Evolutionary conservation across 1,284 basidiomycete species (phyloP).

Genomic region (Cutaneotrichosporon sp.): DNA sequence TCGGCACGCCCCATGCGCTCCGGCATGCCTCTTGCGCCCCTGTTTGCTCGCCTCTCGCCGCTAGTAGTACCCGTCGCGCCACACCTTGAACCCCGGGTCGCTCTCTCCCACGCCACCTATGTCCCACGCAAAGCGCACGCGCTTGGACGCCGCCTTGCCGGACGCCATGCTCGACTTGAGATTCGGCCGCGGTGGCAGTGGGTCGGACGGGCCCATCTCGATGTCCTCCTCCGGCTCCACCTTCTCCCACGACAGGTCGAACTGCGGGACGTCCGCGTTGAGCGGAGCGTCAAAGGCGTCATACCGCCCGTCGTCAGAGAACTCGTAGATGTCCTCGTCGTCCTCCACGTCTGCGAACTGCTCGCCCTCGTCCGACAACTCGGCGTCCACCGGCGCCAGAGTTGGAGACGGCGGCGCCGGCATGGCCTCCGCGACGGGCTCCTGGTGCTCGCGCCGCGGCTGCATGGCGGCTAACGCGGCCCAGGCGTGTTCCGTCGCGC

Average conservation of each 20-base stretch:
- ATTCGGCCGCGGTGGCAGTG: constrained; percentile 18
- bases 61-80: constrained; percentile 37
- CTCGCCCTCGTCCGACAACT: neutral
- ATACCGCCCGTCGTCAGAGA: constrained; percentile 7
- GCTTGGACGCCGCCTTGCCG: constrained; percentile 29
- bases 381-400: constrained; percentile 3
- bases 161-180: constrained; percentile 27
- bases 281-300: neutral
- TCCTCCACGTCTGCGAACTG: neutral
- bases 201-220: neutral
- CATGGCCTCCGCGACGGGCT: neutral
- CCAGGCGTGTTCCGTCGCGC: constrained; percentile 18
- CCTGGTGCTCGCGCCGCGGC: neutral
- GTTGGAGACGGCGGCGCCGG: constrained; percentile 6
- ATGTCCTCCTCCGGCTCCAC: neutral
- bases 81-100: constrained; percentile 35
- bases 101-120: constrained; percentile 20
- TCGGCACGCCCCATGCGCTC: no score
- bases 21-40: no score
- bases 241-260: neutral
- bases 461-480: constrained; percentile 6
- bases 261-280: neutral
- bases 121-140: constrained; percentile 24
- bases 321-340: constrained; percentile 12
- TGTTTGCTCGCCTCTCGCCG: no score